Conservation (phyloP, 805 yeast genomes). For the Millerago galiae region DNA sequence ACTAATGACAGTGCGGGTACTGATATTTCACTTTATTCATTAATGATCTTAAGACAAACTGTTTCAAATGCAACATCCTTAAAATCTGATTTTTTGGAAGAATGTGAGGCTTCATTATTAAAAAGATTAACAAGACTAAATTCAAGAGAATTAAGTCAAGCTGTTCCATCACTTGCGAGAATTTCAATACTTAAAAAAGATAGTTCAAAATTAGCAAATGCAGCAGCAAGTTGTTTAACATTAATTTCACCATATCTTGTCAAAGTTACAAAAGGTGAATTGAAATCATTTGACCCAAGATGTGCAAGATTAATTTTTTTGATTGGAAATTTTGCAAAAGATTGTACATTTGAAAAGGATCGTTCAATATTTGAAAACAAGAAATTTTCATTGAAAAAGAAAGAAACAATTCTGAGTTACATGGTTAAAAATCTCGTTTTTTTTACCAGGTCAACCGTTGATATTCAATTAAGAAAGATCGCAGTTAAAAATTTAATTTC, state of each 20-base stretch:
- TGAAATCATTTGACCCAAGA: slow-evolving; percentile 34
- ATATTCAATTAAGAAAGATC: slow-evolving; percentile 36
- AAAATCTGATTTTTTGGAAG: slow-evolving; percentile 42
- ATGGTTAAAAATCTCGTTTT: slow-evolving; percentile 52
- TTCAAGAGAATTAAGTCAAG: slow-evolving; percentile 59
- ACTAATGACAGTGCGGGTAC: slow-evolving; percentile 39
- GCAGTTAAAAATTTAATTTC: slow-evolving; percentile 54
- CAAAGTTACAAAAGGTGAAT: slow-evolving; percentile 20
- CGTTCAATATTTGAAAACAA: slow-evolving; percentile 31
- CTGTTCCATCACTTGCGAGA: slow-evolving; percentile 63
- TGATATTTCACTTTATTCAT: slow-evolving; percentile 38
- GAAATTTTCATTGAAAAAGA: slow-evolving; percentile 37
- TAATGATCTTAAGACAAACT: slow-evolving; percentile 47
- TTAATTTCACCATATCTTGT: slow-evolving; percentile 42
- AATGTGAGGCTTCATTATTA: slow-evolving; percentile 47
- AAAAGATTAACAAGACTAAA: slow-evolving; percentile 53
- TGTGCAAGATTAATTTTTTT: slow-evolving; percentile 53
- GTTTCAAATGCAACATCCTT: slow-evolving; percentile 39
- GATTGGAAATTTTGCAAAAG: slow-evolving; percentile 65
- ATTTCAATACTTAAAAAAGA: slow-evolving; percentile 43
- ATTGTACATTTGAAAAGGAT: slow-evolving; percentile 52
- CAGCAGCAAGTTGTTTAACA: slow-evolving; percentile 55
- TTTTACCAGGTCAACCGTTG: slow-evolving; percentile 36
- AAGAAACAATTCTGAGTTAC: slow-evolving; percentile 52
- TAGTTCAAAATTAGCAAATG: slow-evolving; percentile 46